Base-by-base conservation (phyloP, 2,329 filamentous ascomycete species). In the Cercospora sp. region DNA sequence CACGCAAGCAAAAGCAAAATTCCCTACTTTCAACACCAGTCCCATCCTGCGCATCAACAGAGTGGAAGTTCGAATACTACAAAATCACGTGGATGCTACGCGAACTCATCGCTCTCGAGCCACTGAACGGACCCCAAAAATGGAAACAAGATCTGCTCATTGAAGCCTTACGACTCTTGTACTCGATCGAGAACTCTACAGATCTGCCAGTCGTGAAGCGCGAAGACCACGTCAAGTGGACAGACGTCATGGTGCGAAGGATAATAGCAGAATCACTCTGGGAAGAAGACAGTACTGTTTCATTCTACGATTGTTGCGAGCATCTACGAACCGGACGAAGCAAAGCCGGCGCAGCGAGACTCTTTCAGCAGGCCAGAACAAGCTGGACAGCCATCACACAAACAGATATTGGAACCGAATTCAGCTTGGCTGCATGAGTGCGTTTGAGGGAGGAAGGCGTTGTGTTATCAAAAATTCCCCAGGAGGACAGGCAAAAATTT, bases 271-370 rank as follows among this genome's bases (percentile, higher is more conserved):
- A 72, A 45, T 64, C 66, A 16, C 57, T 72, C 32, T 72, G 70
- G 70, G 68, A 72, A 13, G 63, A 66, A 10, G 68, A 60, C 26
- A 57, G 34, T 6, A 57, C 63, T 10, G 63, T 72, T 13, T 67
- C 69, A n/a, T 70, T 70, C 60, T 69, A 70, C 61, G 70, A 72
- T 66, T 70, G 69, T 51, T 70, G 64, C 51, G 70, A 72, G 40
- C 60, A 67, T 24, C 65, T 72, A 30, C 65, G 67, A 30, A 57
- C 65, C 18, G 70, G 70, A 24, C 51, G 70, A 26, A 72, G 68
- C 65, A 67, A 69, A 30, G 70, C 70, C 28, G 66, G 66, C 16
- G 63, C 62, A 21, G 69, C 67, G 16, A 63, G 70, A 57, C 65
- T 72, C n/a, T 65, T 65, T 55, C 55, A 69, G 24, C 68, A 70